Evolutionary conservation across 1,139 yeast species (phyloP).

Genomic region (Pichia kudriavzevii): DNA sequence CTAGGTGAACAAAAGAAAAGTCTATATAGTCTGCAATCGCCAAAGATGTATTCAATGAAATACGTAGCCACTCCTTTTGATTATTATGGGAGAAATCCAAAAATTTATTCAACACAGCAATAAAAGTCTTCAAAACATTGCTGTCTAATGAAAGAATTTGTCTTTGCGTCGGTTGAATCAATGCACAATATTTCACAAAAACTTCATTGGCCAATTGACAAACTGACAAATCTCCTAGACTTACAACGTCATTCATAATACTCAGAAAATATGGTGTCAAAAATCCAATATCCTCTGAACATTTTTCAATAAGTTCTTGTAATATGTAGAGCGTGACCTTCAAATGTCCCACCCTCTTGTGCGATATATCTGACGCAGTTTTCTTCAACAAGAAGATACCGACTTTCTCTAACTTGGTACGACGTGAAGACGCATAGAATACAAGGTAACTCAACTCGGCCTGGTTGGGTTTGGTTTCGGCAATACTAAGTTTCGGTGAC

Average conservation of each 20-base stretch:
- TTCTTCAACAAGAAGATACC: slow-evolving; percentile 60
- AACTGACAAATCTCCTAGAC: slow-evolving; percentile 48
- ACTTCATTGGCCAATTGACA: slow-evolving; percentile 45
- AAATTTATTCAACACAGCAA: slow-evolving; percentile 48
- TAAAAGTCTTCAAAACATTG: slow-evolving; percentile 40
- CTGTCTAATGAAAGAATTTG: slow-evolving; percentile 63
- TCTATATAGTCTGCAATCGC: slow-evolving; percentile 20
- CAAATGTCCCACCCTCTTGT: slow-evolving; percentile 66
- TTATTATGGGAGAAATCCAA: slow-evolving; percentile 21
- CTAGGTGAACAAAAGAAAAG: slow-evolving; percentile 17
- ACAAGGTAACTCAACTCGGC: slow-evolving; percentile 83
- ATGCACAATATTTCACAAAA: slow-evolving; percentile 53
- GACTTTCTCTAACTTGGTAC: slow-evolving; percentile 83
- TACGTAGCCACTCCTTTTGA: slow-evolving; percentile 23
- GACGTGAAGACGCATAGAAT: slow-evolving; percentile 86
- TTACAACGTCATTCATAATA: slow-evolving; percentile 38
- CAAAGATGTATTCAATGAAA: slow-evolving; percentile 22
- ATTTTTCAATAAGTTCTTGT: slow-evolving; percentile 60
- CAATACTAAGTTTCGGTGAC: slow-evolving; percentile 50
- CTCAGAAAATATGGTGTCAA: slow-evolving; percentile 58
- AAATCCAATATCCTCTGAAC: slow-evolving; percentile 77
- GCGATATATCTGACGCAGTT: slow-evolving; percentile 54
- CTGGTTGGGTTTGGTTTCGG: slow-evolving; percentile 84
- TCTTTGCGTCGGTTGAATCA: slow-evolving; percentile 49
- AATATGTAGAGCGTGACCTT: slow-evolving; percentile 74